Base-by-base conservation (phyloP, 345 rosid species). In the Sisymbrium altissimum region DNA sequence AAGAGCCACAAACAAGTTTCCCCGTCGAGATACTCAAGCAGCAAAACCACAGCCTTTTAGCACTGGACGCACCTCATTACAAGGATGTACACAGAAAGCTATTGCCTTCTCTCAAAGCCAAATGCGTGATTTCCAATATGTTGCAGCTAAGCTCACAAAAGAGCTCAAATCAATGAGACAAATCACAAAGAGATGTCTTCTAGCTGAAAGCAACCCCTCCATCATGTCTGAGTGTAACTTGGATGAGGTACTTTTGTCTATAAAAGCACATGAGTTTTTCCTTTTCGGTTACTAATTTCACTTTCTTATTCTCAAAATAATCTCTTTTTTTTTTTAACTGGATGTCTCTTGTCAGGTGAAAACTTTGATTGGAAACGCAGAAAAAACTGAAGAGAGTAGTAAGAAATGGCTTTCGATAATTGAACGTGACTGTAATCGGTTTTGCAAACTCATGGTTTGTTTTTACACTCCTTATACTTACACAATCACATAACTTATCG, bases 391-490 rank as follows among this genome's bases (percentile, higher is more conserved):
- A 81, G 91, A 87, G 80, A 81, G 78, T n/a, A 78, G 89, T 9
- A 84, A 63, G 78, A 88, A 74, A 85, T 86, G 87, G 93, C 75
- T 90, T 57, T 82, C 86, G 11, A 78, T 83, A 41, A 85, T 92
- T 81, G 69, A 84, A 30, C 86, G 91, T 57, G 89, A 95, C 50
- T 90, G 89, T 83, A 85, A 41, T 70, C 90, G 96, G 13, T 95
- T 95, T 72, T 87, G 97, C 71, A 95, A 88, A 85, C 83, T 92
- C 77, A 89, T 90, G 97, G 97, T 95, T 52, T 29, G 85, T 79
- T 75, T 57, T 76, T 52, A 63, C 75, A 41, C 63, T 64, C 40
- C 30, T 11, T 17, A 43, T 19, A 43, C 55, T 17, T 35, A 30
- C 56, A 57, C 44, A 44, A n/a, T 18, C 61, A 23, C 49, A 21